Base-by-base conservation (phyloP, 805 yeast species). In the Starmera caribaea region DNA sequence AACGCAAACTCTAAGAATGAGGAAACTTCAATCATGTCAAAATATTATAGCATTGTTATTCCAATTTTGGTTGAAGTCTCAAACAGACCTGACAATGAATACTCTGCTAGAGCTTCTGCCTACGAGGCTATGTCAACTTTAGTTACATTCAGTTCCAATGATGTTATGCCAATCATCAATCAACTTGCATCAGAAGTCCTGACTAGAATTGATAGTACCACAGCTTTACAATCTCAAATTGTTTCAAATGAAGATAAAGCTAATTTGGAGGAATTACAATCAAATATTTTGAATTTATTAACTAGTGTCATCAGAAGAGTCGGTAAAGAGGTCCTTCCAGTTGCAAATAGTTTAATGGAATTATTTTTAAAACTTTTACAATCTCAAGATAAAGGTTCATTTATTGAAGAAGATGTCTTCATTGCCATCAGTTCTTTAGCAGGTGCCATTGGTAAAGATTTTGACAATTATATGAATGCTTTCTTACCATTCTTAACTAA, bases 321-420 rank as follows among this genome's bases (percentile, higher is more conserved):
- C 38, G 86, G 82, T 38, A 55, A 60, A 30, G 78, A 77, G 37
- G 86, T 85, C 8, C 54, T 57, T 9, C 58, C 73, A 24, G 95
- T 83, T 11, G 71, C 96, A 11, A 96, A 90, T 59, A 74, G 71
- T 55, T 70, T 92, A 57, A 89, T 90, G 97, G 76, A 77, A 37
- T 67, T 87, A 58, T 81, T 90, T 54, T 65, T 89, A 55, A 79
- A 76, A 54, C 66, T 92, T 53, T 68, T 92, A 55, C 73, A 73
- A 41, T 50, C 64, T 12, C 73, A 76, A 54, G 49, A 68, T 66
- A 61, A 66, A 65, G 51, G 81, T 60, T 76, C 95, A 9, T 64
- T 87, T 38, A 79, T 90, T 40, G 98, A 92, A 60, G 98, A 92
- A 63, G 98, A 92, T 59, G 78, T 92, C 8, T 85, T 88, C 59